phyloP scores from a whole-genome alignment of 2,329 filamentous ascomycete genomes.

The Drechslerella stenobrocha region DNA sequence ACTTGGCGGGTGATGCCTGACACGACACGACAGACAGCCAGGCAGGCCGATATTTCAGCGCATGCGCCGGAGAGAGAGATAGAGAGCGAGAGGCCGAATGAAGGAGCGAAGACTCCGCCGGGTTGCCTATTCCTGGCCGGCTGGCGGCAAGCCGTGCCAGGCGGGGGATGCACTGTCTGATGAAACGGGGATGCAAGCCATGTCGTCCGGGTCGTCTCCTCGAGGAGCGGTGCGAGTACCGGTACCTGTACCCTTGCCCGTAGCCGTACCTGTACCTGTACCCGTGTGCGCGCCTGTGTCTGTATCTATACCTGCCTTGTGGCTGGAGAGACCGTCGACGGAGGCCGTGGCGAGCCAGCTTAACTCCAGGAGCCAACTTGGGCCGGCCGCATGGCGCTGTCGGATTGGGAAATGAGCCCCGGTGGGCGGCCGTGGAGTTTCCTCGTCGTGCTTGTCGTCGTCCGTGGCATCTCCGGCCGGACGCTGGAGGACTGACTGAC shows the following conservation, averaged over 20 bases:
- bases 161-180: background rate
- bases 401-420: conserved; percentile 37
- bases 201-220: background rate
- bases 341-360: background rate
- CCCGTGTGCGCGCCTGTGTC: too few relatives aligned
- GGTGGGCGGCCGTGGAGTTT: conserved; percentile 4
- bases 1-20: too few relatives aligned
- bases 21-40: too few relatives aligned
- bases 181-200: conserved; percentile 3
- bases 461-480: background rate
- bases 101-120: background rate
- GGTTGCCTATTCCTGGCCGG: conserved; percentile 10
- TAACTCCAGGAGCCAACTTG: background rate
- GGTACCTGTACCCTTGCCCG: too few relatives aligned
- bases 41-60: background rate
- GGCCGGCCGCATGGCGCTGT: conserved; percentile 26
- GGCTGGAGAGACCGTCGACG: background rate
- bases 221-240: too few relatives aligned
- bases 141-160: conserved; percentile 5
- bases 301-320: too few relatives aligned
- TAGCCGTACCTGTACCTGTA: too few relatives aligned
- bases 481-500: background rate
- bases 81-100: background rate
- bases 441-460: background rate
- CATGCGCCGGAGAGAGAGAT: background rate